Evolutionary conservation across 1,284 basidiomycete genomes (phyloP).

Genomic region (Irpex sp.): DNA sequence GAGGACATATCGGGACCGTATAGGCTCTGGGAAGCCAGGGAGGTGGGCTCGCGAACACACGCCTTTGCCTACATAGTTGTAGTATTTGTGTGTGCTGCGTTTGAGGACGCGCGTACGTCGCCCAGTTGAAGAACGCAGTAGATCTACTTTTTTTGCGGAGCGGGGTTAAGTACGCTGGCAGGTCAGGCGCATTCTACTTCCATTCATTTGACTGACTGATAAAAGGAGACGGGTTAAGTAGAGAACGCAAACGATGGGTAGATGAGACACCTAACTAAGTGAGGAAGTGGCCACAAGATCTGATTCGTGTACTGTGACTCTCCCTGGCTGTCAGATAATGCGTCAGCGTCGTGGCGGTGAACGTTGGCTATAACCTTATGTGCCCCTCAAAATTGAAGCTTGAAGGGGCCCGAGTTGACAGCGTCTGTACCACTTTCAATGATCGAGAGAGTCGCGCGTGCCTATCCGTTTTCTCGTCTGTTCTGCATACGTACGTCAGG

Average conservation of each 20-base stretch:
- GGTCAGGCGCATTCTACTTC: not conserved
- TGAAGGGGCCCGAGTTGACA: not conserved
- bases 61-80: not conserved
- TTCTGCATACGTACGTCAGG: not conserved
- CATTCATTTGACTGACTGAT: not conserved
- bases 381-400: not conserved
- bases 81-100: not conserved
- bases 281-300: not conserved
- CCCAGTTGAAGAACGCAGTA: not conserved
- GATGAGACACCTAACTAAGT: not conserved
- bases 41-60: not conserved
- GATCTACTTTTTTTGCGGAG: not conserved
- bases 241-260: too few species aligned
- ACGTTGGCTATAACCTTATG: not conserved
- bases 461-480: not conserved
- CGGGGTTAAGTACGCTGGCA: not conserved
- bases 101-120: slow-evolving; percentile 3
- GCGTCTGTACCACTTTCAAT: not conserved
- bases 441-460: not conserved
- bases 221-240: not conserved
- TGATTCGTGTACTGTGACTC: not conserved
- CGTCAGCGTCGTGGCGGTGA: not conserved
- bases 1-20: not conserved
- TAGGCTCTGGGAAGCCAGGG: not conserved
- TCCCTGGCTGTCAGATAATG: not conserved